Percentiles rank a stretch among this genome's conserved stretches.
These are phyloP conservation scores for Trypanosoma melophagium DNA, from an alignment of 208 protist genomes.

Conservation along the genomic window DNA sequence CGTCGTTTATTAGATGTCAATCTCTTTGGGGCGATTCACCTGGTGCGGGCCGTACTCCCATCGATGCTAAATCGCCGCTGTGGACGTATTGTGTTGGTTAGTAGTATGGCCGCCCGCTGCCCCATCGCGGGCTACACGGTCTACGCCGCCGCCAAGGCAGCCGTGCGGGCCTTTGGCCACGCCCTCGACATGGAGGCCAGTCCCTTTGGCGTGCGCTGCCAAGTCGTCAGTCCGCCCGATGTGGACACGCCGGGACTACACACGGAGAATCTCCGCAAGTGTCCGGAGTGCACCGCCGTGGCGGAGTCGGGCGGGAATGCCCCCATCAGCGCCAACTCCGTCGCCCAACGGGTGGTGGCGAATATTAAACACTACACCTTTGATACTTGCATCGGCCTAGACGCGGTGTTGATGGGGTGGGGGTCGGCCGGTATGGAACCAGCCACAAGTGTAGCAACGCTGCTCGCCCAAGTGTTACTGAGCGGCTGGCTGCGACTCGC, in stretches of 20 bases:
- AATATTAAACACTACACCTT: slow-evolving; percentile 78
- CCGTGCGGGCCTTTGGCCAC: slow-evolving; percentile 84
- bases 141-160: slow-evolving; percentile 87
- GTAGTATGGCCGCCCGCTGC: slow-evolving; percentile 71
- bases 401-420: slow-evolving; percentile 57
- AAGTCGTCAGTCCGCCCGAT: slow-evolving; percentile 84
- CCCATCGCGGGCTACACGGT: slow-evolving; percentile 83
- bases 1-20: slow-evolving; percentile 86
- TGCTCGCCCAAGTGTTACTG: slow-evolving; percentile 44
- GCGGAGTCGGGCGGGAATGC: slow-evolving; percentile 67
- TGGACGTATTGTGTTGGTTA: slow-evolving; percentile 82
- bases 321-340: slow-evolving; percentile 51
- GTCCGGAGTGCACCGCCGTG: slow-evolving; percentile 76
- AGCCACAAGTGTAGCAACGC: slow-evolving; percentile 43
- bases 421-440: slow-evolving; percentile 70
- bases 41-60: slow-evolving; percentile 73
- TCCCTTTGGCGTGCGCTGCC: slow-evolving; percentile 73
- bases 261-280: slow-evolving; percentile 84
- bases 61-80: slow-evolving; percentile 51
- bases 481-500: slow-evolving; percentile 58
- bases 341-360: slow-evolving; percentile 48
- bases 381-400: slow-evolving; percentile 69
- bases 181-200: slow-evolving; percentile 85
- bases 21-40: slow-evolving; percentile 82
- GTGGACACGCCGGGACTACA: slow-evolving; percentile 82